Evolutionary conservation across 1,284 basidiomycete genomes (phyloP), one percentile per base, ranked within the genome.

Genomic region (Sanghuangporus baumii): DNA sequence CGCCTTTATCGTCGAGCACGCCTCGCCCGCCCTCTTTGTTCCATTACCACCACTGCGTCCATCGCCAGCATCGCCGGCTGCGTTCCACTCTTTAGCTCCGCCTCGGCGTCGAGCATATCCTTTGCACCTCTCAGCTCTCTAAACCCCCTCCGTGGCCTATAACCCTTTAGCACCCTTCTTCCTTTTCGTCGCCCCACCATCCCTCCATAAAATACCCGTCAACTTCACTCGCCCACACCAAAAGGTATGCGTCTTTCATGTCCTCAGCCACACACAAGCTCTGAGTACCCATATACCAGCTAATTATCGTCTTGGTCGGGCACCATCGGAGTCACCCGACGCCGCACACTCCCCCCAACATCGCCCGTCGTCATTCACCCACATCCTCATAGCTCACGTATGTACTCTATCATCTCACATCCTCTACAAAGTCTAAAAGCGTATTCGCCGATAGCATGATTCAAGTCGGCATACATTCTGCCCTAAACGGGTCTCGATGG

Each of bases 401-500:
- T 34, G 59, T 37, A 3, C n/a, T n/a, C n/a, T 12, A 20, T 38
- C 48, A 23, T 51, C 11, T 26, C 18, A 37, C 4, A 34, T 14
- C 23, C 36, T 40, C 18, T 14, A 18, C 48, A 6, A 41, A 31
- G 36, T 12, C 31, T 52, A 20, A 40, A n/a, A 47, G n/a, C 26
- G 16, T 16, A 14, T 26, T 38, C 9, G 47, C 14, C 37, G 26
- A 51, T 18, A 62, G 34, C 9, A 60, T 57, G 55, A 57, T 65
- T 47, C 55, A 65, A 40, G 59, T 65, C 34, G 62, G 57, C 40
- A 68, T 69, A 68, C 65, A 70, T 55, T 65, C 66, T 34, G 59
- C 67, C 43, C 51, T 61, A n/a, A 66, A 66, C 20, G 72, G 72
- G 50, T 73, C 73, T 37, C 71, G 73, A 55, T 70, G 70, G 62